Conservation (phyloP, 208 protist genomes). For the Trypanosoma brucei region DNA sequence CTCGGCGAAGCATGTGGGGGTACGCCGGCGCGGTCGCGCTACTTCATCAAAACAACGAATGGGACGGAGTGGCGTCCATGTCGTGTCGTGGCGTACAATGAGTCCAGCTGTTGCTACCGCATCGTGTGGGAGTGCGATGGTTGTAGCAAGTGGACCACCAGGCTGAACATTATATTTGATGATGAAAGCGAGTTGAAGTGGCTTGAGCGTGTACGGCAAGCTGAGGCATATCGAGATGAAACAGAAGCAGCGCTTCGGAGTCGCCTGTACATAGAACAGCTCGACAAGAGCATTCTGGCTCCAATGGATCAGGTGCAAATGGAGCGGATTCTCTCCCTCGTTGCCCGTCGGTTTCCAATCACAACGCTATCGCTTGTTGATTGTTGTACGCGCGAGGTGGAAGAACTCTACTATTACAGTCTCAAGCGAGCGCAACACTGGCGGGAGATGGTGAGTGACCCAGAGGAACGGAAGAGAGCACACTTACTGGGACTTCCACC, state of each 20-base stretch:
- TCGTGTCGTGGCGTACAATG: conserved; percentile 68
- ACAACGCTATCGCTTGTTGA: conserved; percentile 71
- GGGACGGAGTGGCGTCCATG: conserved; percentile 62
- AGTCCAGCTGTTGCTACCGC: conserved; percentile 49
- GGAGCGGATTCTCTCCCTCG: conserved; percentile 76
- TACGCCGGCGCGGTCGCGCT: conserved; percentile 80
- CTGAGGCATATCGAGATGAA: conserved; percentile 63
- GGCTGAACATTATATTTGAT: conserved; percentile 90
- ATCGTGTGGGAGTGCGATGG: conserved; percentile 69
- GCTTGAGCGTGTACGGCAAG: conserved; percentile 65
- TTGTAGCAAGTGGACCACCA: conserved; percentile 76
- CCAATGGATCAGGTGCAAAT: conserved; percentile 80
- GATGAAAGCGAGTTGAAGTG: conserved; percentile 68
- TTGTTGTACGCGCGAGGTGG: conserved; percentile 60
- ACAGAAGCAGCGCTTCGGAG: conserved; percentile 74
- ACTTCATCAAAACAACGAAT: conserved; percentile 41
- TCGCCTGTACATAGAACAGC: conserved; percentile 68
- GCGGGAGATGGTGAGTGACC: conserved; percentile 52
- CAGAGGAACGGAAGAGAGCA: conserved; percentile 60
- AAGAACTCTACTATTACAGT: conserved; percentile 74
- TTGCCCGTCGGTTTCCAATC: conserved; percentile 74
- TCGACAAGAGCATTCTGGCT: conserved; percentile 47
- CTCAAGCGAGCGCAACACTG: conserved; percentile 76
- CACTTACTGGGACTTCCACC: conserved; percentile 36
- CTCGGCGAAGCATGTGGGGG: conserved; percentile 44